Evolutionary conservation across 148 eudicot genomes (phyloP), one percentile per base, ranked within the genome.

Genomic region (Beta vulgaris): DNA sequence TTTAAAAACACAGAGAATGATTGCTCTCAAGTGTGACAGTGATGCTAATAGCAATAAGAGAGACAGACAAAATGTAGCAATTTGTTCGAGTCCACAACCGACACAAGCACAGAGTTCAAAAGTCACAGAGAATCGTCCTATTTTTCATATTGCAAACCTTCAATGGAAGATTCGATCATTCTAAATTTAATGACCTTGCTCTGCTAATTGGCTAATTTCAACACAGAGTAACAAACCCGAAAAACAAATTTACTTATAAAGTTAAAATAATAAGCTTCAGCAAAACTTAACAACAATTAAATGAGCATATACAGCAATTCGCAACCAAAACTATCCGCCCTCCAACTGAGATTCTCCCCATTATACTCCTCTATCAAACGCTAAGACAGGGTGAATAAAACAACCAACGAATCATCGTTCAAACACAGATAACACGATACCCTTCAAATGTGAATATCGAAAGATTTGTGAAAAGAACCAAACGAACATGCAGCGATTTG

Each of bases 121-220:
- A 46, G 31, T 34, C 69, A 62, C 42, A 18, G 58, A 61, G 58
- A 62, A 74, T 32, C 21, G 10, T 32, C 21, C 61, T 63, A 4
- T 21, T 6, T 11, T 44, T 74, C 35, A 43, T n/a, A 74, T 31
- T 3, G 51, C 75, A 35, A 72, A 71, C 62, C 73, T 35, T 71
- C 61, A 71, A 71, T 55, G 64, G 64, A 72, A 55, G 49, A 35
- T 31, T n/a, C 2, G 43, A 76, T 34, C 74, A 39, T 51, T 19
- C 53, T 32, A 2, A 59, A 69, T 44, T 31, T 6, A 59, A 77
- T 69, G 79, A 46, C 61, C 74, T 77, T 69, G 66, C 74, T 77
- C 74, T 77, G 49, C 60, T 43, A 73, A 73, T 73, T 61, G 58
- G 76, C 76, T 60, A 44, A 4, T 16, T 26, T 32, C 15, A 53